Evolutionary conservation across 495 filamentous ascomycete genomes (phyloP).

Genomic region (Talaromyces borbonicus): DNA sequence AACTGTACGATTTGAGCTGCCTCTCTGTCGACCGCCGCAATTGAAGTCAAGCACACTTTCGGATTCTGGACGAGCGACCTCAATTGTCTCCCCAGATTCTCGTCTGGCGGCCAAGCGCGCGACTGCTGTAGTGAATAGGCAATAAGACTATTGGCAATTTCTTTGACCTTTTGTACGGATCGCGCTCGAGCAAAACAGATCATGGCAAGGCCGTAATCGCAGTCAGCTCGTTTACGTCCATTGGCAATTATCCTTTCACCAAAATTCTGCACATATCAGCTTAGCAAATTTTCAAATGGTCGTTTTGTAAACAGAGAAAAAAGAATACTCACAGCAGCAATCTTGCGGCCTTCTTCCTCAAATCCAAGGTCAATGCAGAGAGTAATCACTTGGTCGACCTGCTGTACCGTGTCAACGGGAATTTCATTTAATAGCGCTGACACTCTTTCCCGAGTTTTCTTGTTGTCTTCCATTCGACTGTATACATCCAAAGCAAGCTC

Average conservation of each 20-base stretch:
- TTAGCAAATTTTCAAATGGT: conserved; percentile 9
- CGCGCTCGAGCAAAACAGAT: conserved; percentile 81
- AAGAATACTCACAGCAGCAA: conserved; percentile 57
- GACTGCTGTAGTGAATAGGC: conserved; percentile 80
- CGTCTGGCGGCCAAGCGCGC: conserved; percentile 56
- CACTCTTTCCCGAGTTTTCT: conserved; percentile 56
- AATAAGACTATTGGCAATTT: conserved; percentile 75
- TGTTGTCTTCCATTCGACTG: conserved; percentile 57
- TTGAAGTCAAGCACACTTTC: conserved; percentile 50
- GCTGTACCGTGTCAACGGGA: conserved; percentile 49
- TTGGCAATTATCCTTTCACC: conserved; percentile 58
- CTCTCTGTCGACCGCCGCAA: conserved; percentile 58
- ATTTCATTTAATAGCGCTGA: conserved; percentile 52
- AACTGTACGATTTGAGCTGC: conserved; percentile 71
- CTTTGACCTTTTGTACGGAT: conserved; percentile 60
- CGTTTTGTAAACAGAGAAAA: background rate
- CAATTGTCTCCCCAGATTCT: conserved; percentile 60
- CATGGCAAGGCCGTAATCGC: conserved; percentile 67
- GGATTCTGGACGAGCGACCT: conserved; percentile 54
- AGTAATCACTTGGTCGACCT: conserved; percentile 65
- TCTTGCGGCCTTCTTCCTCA: conserved; percentile 56
- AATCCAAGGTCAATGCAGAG: conserved; percentile 62
- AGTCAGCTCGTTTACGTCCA: conserved; percentile 29
- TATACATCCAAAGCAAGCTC: conserved; percentile 72
- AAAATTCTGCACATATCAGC: conserved; percentile 48